phyloP scores from a whole-genome alignment of 257 asterid genomes.

The Euphrasia confusa region DNA sequence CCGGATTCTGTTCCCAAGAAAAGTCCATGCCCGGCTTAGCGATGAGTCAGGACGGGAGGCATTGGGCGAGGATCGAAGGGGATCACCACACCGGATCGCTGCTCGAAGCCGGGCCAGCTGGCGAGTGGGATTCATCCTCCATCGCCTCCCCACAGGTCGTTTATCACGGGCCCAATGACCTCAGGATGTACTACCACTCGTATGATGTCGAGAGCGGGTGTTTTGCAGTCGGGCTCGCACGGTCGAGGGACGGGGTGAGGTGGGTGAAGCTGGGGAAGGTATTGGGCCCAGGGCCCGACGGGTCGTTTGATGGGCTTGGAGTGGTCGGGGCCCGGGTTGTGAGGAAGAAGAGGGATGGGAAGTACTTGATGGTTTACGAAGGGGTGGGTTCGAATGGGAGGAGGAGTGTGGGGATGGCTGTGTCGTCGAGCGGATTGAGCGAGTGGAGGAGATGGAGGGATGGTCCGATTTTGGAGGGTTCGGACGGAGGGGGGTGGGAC shows the following conservation, averaged over 20 bases:
- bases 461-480: slow-evolving; percentile 38
- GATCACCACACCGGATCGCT: slow-evolving; percentile 88
- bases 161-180: slow-evolving; percentile 54
- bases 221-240: slow-evolving; percentile 57
- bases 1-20: slow-evolving; percentile 48
- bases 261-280: slow-evolving; percentile 80
- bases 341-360: slow-evolving; percentile 54
- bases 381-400: slow-evolving; percentile 53
- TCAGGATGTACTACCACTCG: slow-evolving; percentile 88
- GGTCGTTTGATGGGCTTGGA: slow-evolving; percentile 63
- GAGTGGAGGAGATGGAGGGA: slow-evolving; percentile 60
- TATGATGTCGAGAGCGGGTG: slow-evolving; percentile 39
- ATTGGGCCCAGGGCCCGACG: slow-evolving; percentile 39
- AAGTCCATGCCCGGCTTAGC: slow-evolving; percentile 87
- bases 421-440: slow-evolving; percentile 66
- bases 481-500: slow-evolving; percentile 67
- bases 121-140: slow-evolving; percentile 79
- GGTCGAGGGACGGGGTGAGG: slow-evolving; percentile 86
- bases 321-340: slow-evolving; percentile 46
- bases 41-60: slow-evolving; percentile 92
- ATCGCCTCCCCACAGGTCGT: slow-evolving; percentile 83
- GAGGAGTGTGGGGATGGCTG: slow-evolving; percentile 59
- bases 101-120: slow-evolving; percentile 57
- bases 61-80: slow-evolving; percentile 95
- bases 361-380: slow-evolving; percentile 77